A percentile compares a stretch with the other conserved stretches of the same genome.
phyloP scores from a whole-genome alignment of 805 yeast genomes.

The Dipodascus albidus region DNA sequence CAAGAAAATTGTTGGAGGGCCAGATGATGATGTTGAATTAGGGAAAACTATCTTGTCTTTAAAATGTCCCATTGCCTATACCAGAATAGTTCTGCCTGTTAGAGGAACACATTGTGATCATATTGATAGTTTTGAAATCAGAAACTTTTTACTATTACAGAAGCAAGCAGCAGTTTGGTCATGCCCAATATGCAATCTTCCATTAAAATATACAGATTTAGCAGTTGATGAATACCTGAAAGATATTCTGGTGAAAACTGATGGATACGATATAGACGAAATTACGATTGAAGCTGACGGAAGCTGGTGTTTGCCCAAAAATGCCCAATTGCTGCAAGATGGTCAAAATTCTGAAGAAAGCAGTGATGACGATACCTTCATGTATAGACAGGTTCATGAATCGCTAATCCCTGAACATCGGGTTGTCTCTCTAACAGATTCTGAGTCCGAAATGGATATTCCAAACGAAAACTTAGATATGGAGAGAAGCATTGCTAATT shows the following conservation, averaged over 20 bases:
- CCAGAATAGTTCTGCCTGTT: slow-evolving; percentile 60
- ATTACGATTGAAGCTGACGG: background rate
- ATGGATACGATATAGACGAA: background rate
- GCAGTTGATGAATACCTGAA: slow-evolving; percentile 55
- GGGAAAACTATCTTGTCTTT: background rate
- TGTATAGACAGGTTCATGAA: background rate
- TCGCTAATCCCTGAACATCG: background rate
- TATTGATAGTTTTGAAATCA: slow-evolving; percentile 79
- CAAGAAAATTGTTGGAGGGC: too few relatives aligned
- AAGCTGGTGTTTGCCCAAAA: background rate
- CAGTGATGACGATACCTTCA: background rate
- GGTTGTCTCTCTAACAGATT: background rate
- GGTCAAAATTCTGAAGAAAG: background rate
- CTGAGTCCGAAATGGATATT: too few relatives aligned
- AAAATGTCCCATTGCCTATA: slow-evolving; percentile 68
- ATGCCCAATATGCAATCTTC: slow-evolving; percentile 70
- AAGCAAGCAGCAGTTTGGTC: slow-evolving; percentile 73
- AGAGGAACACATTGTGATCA: slow-evolving; percentile 66
- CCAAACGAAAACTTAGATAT: too few relatives aligned
- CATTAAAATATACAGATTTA: slow-evolving; percentile 44
- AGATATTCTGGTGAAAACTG: background rate
- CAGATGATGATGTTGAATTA: background rate
- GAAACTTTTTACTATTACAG: slow-evolving; percentile 62
- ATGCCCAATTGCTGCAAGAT: background rate
- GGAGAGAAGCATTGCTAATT: too few relatives aligned